phyloP scores from a whole-genome alignment of 2,329 filamentous ascomycete species.

The Sporothrix luriei region DNA sequence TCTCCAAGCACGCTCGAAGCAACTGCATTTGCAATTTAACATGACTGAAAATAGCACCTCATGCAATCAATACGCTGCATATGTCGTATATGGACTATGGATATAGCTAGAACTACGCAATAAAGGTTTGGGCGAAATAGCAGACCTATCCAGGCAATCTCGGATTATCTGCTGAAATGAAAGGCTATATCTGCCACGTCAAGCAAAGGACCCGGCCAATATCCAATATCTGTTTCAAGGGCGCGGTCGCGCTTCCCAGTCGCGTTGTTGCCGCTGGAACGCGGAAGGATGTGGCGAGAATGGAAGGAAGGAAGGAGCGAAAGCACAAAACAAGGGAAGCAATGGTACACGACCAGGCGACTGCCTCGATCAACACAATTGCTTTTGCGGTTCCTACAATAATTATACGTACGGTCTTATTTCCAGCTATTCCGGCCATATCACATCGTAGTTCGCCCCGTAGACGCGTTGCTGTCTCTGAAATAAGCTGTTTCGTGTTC shows the following conservation, averaged over 20 bases:
- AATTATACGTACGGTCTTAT: neutral
- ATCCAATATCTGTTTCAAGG: neutral
- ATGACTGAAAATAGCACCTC: neutral
- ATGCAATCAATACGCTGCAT: neutral
- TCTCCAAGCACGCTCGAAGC: neutral
- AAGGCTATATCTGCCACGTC: neutral
- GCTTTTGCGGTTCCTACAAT: neutral
- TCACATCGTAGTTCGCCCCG: neutral
- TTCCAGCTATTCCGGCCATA: constrained; percentile 13
- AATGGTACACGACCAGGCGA: neutral
- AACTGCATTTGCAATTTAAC: neutral
- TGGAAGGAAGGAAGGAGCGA: constrained; percentile 8
- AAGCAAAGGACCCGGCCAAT: constrained; percentile 4
- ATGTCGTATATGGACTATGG: neutral
- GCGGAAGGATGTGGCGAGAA: constrained; percentile 2
- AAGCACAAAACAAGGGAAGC: neutral
- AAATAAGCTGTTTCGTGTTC: neutral
- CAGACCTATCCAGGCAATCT: neutral
- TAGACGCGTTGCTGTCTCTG: too few species aligned
- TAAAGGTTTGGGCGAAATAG: neutral
- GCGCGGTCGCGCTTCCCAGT: constrained; percentile 7
- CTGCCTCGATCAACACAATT: constrained; percentile 4
- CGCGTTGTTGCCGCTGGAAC: constrained; percentile 2
- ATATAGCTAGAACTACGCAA: neutral
- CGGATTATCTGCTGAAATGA: constrained; percentile 7